Evolutionary conservation across 345 rosid species (phyloP).

Genomic region (Rubroshorea leprosula): DNA sequence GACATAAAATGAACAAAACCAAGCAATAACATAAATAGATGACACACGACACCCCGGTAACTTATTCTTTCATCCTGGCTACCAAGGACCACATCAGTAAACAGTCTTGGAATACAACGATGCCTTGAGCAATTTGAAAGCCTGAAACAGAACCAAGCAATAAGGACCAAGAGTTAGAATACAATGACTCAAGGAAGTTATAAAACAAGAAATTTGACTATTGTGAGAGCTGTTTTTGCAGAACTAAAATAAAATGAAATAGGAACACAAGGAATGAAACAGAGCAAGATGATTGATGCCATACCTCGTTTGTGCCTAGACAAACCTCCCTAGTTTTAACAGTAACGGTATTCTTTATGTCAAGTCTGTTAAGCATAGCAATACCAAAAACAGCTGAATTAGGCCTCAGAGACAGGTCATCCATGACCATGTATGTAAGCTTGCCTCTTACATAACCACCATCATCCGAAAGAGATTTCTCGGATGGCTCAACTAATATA

Average conservation of each 20-base stretch:
- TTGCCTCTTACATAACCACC: not conserved
- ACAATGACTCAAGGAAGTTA: not conserved
- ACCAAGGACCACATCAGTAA: not conserved
- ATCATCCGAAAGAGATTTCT: not conserved
- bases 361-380: not conserved
- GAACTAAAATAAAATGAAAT: no score
- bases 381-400: not conserved
- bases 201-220: no score
- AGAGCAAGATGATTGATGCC: not conserved
- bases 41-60: not conserved
- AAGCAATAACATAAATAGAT: no score
- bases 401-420: not conserved
- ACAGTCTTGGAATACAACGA: not conserved
- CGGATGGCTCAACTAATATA: no score
- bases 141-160: conserved; percentile 1
- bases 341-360: not conserved
- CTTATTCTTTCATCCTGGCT: not conserved
- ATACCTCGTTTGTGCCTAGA: not conserved
- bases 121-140: not conserved
- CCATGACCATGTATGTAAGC: not conserved
- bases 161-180: no score
- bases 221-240: no score
- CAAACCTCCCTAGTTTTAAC: not conserved
- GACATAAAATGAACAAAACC: no score
- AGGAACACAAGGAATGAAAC: no score